Conservation (phyloP, 2,329 filamentous ascomycete genomes). For the Pseudogymnoascus sp. region DNA sequence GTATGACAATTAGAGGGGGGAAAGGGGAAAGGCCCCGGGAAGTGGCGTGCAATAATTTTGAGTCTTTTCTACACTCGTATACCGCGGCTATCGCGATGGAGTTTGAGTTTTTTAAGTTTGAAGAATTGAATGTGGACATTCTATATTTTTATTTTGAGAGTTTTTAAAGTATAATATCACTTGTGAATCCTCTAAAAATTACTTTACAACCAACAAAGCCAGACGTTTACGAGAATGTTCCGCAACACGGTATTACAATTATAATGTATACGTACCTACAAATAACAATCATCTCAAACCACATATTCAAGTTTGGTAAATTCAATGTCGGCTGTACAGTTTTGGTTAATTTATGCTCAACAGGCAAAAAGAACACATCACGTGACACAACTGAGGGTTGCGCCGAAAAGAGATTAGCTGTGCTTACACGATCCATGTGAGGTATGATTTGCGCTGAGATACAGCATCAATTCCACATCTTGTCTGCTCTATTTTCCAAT, state of each 20-base stretch:
- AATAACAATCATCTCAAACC: not conserved
- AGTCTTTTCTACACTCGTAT: slow-evolving; percentile 7
- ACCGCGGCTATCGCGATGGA: slow-evolving; percentile 3
- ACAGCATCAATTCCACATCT: not conserved
- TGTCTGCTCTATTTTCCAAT: no score
- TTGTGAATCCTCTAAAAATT: not conserved
- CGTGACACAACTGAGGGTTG: not conserved
- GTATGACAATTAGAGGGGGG: slow-evolving; percentile 1
- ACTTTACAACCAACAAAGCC: not conserved
- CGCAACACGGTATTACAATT: not conserved
- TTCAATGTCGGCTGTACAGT: not conserved
- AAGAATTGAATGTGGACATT: slow-evolving; percentile 7
- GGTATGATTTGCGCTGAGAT: not conserved
- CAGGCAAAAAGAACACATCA: not conserved
- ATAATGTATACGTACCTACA: not conserved
- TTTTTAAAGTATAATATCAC: not conserved
- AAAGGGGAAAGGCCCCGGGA: not conserved
- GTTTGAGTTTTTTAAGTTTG: not conserved
- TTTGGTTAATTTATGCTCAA: not conserved
- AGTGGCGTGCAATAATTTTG: slow-evolving; percentile 5
- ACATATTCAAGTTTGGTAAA: not conserved
- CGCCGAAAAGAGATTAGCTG: not conserved
- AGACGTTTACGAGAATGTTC: not conserved
- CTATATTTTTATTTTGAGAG: not conserved
- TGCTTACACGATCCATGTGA: not conserved